Evolutionary conservation across 768 basidiomycete species (phyloP), one percentile per base, ranked within the genome.

Genomic region (Cyathus striatus): DNA sequence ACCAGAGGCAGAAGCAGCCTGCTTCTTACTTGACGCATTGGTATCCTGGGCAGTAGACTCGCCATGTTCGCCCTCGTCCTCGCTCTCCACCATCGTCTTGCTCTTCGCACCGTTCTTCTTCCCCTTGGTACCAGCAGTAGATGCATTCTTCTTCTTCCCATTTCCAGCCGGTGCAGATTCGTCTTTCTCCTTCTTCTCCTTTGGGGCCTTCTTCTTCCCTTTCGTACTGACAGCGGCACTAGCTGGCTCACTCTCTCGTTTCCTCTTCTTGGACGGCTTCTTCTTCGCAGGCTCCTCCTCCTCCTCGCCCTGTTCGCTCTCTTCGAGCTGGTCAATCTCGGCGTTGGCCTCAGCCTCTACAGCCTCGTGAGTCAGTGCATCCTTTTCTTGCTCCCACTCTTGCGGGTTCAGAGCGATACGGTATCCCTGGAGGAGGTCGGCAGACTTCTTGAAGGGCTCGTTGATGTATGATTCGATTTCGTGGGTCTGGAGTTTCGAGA

Each of bases 401-500:
- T 55, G 58, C 2, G 86, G 86, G 59, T 88, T 77, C 30, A 75
- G 63, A 0, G 76, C 76, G 54, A 89, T 81, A 49, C 76, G 74
- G 61, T 92, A 94, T 12, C 85, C 92, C 41, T 75, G 61, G 17
- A 84, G 63, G 30, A 97, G 78, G 24, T 92, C 88, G 30, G 77
- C 81, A 30, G 76, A 81, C 59, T 78, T 83, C 69, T 90, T 91
- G 62, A 70, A 74, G 14, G 84, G 82, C 56, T 86, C 86, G 49
- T 67, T 73, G 65, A 97, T 77, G 66, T 80, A 96, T 2, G 83
- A 74, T 49, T 87, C 76, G 65, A 98, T 95, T 65, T 90, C 89
- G 61, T 86, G 78, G 4, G 70, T 61, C 53, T 83, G 77, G 20
- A 97, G 76, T 48, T 76, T 76, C 17, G 82, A 87, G 41, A 97